A percentile compares a stretch with the other conserved stretches of the same genome.
Evolutionary conservation across 2,329 filamentous ascomycete genomes (phyloP).

Genomic region (Knufia fluminis): DNA sequence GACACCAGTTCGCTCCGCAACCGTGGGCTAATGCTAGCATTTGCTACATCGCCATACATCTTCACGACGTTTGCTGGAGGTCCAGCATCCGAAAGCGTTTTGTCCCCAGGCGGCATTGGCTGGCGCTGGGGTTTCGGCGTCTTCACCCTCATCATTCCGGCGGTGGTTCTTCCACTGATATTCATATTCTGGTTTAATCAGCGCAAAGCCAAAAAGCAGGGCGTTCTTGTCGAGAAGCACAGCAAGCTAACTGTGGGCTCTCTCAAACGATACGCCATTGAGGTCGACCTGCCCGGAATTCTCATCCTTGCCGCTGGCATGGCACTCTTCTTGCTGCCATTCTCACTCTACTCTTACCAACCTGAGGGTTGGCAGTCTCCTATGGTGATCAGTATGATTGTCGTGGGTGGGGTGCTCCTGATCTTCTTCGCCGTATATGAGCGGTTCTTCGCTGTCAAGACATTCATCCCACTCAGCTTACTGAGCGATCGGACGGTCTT

Average conservation of each 20-base stretch:
- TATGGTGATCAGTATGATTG: conserved; percentile 40
- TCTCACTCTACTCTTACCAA: conserved; percentile 44
- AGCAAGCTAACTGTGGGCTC: conserved; percentile 27
- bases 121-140: conserved; percentile 23
- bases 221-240: conserved; percentile 36
- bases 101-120: conserved; percentile 16
- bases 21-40: conserved; percentile 15
- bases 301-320: conserved; percentile 51
- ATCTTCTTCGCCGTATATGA: conserved; percentile 48
- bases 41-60: conserved; percentile 24
- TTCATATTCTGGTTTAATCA: conserved; percentile 50
- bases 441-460: conserved; percentile 40
- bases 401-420: conserved; percentile 47
- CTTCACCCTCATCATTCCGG: conserved; percentile 18
- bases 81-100: conserved; percentile 14
- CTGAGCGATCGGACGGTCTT: conserved; percentile 21
- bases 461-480: conserved; percentile 46
- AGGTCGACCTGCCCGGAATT: conserved; percentile 52
- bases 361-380: conserved; percentile 34
- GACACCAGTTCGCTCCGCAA: conserved; percentile 27
- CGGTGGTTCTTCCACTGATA: conserved; percentile 22
- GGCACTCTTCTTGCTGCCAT: conserved; percentile 54
- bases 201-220: conserved; percentile 48
- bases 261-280: conserved; percentile 42
- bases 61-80: conserved; percentile 14